Conservation (phyloP, 208 protist species). For the Tritrichomonas foetus region DNA sequence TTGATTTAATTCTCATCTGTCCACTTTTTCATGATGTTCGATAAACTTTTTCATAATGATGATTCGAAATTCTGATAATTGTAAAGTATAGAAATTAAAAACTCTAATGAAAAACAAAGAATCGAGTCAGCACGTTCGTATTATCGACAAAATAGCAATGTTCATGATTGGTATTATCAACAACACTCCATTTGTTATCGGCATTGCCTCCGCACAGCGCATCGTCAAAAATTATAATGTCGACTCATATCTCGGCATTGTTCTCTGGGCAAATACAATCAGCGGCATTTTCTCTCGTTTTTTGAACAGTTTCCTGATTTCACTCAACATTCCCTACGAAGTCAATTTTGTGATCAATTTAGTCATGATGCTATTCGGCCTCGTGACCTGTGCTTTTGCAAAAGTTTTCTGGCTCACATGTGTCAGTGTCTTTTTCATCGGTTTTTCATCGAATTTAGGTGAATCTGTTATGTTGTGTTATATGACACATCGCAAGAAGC, state of each 20-base stretch:
- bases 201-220: neutral
- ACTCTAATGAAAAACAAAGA: too few relatives aligned
- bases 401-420: neutral
- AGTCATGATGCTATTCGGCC: neutral
- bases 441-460: neutral
- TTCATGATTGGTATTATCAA: neutral
- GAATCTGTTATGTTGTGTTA: conserved; percentile 2
- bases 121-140: neutral
- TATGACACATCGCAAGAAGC: neutral
- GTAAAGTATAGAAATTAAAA: too few relatives aligned
- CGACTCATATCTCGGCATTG: neutral
- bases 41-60: too few relatives aligned
- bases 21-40: too few relatives aligned
- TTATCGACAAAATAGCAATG: conserved; percentile 22
- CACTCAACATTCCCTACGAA: neutral
- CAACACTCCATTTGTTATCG: neutral
- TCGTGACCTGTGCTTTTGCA: neutral
- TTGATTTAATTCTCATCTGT: too few relatives aligned
- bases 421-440: neutral
- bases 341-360: neutral
- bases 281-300: neutral
- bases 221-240: neutral
- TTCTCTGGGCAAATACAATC: neutral
- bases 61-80: too few relatives aligned
- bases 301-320: neutral